Conservation (phyloP, 2,329 filamentous ascomycete species). For the Colletotrichum zoysiae region DNA sequence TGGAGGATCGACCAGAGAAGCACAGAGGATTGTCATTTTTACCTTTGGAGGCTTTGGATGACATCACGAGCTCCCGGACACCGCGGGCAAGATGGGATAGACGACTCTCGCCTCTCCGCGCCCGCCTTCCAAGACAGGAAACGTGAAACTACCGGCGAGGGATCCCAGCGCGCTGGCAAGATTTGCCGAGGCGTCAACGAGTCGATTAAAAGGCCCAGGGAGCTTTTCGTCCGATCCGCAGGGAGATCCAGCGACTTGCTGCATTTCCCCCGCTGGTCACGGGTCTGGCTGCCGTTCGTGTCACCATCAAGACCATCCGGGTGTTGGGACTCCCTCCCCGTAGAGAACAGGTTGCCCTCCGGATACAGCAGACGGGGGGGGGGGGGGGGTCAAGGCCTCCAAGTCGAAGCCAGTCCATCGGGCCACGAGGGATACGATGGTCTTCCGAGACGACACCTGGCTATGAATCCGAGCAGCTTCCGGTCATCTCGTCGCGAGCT, state of each 20-base stretch:
- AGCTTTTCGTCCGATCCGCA: neutral
- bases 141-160: neutral
- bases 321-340: neutral
- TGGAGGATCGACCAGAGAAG: neutral
- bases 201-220: neutral
- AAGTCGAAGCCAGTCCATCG: neutral
- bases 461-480: neutral
- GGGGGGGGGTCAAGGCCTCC: too few relatives aligned
- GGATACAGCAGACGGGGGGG: neutral
- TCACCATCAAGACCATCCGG: neutral
- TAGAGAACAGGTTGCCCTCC: neutral
- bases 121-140: neutral
- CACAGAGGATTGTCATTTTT: too few relatives aligned
- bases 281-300: neutral
- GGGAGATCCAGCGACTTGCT: neutral
- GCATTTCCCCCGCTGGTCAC: neutral
- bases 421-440: neutral
- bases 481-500: neutral
- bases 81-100: neutral
- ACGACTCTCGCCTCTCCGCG: neutral
- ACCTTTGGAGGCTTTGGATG: neutral
- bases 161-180: neutral
- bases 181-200: neutral
- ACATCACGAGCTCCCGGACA: neutral
- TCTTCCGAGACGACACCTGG: neutral